Conservation (phyloP, 2,329 filamentous ascomycete species). For the Aspergillus transmontanensis region DNA sequence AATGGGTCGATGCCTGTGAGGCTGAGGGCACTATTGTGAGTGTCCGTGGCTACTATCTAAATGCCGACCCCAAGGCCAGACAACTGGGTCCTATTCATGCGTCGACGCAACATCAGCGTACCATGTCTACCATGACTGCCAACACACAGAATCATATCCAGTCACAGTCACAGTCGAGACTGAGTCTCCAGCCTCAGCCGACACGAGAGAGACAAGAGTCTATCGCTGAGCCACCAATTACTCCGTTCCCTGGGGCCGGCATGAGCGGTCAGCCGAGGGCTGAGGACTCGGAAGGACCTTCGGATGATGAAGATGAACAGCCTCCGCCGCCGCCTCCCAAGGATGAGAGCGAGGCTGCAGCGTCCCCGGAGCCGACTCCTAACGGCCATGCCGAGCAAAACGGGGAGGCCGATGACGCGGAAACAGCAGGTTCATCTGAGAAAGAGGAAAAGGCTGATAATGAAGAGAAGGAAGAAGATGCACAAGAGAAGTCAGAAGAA, state of each 20-base stretch:
- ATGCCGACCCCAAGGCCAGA: constrained; percentile 71
- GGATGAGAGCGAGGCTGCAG: constrained; percentile 15
- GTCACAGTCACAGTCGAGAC: constrained; percentile 20
- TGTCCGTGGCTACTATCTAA: constrained; percentile 93
- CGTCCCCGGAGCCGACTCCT: constrained; percentile 21
- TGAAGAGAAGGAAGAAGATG: constrained; percentile 16
- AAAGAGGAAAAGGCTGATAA: constrained; percentile 14
- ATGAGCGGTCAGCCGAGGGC: constrained; percentile 32
- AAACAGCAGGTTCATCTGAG: not conserved
- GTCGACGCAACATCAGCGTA: constrained; percentile 37
- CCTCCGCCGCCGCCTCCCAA: constrained; percentile 31
- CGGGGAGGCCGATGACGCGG: not conserved
- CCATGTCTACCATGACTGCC: constrained; percentile 33
- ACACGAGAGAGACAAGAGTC: constrained; percentile 26
- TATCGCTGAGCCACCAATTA: constrained; percentile 30
- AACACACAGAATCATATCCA: constrained; percentile 22
- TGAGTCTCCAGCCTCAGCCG: constrained; percentile 27
- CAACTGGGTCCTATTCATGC: constrained; percentile 47
- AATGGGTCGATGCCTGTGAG: constrained; percentile 98
- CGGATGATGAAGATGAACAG: constrained; percentile 28
- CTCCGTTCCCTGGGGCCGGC: constrained; percentile 37
- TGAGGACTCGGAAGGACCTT: constrained; percentile 29
- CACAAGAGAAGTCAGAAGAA: constrained; percentile 19
- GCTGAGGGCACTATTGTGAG: constrained; percentile 88
- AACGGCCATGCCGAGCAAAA: constrained; percentile 22